Evolutionary conservation across 2,329 filamentous ascomycete species (phyloP).

Genomic region (Phialocephala sp.): DNA sequence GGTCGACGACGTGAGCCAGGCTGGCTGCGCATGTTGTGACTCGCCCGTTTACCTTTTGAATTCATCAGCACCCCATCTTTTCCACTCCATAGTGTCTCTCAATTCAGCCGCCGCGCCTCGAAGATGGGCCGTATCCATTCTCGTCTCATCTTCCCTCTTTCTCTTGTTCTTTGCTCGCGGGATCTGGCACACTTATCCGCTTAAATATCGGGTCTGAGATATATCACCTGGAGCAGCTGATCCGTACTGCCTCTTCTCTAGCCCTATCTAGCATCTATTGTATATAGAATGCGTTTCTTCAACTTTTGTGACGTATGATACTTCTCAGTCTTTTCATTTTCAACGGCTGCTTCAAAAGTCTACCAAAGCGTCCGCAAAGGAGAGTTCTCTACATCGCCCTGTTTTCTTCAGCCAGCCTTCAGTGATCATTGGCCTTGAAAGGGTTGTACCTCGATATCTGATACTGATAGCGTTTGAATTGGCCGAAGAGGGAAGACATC

Average conservation of each 20-base stretch:
- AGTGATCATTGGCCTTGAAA: not conserved
- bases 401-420: not conserved
- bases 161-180: slow-evolving; percentile 28
- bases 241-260: slow-evolving; percentile 25
- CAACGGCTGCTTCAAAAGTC: not conserved
- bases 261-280: slow-evolving; percentile 21
- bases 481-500: not conserved
- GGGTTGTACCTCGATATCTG: slow-evolving; percentile 8
- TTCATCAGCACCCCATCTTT: slow-evolving; percentile 26
- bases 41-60: slow-evolving; percentile 19
- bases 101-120: slow-evolving; percentile 38
- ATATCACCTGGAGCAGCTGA: slow-evolving; percentile 39
- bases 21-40: slow-evolving; percentile 14
- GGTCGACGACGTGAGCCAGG: slow-evolving; percentile 9
- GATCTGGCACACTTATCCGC: slow-evolving; percentile 37
- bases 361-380: not conserved
- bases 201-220: slow-evolving; percentile 36
- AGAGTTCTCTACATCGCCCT: not conserved
- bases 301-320: slow-evolving; percentile 8
- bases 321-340: slow-evolving; percentile 5
- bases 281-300: slow-evolving; percentile 32
- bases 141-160: slow-evolving; percentile 25
- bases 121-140: slow-evolving; percentile 25
- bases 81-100: slow-evolving; percentile 24
- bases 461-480: slow-evolving; percentile 10